Evolutionary conservation across 2,329 filamentous ascomycete genomes (phyloP), one percentile per base, ranked within the genome.

Genomic region (Blastomyces emzantsi): DNA sequence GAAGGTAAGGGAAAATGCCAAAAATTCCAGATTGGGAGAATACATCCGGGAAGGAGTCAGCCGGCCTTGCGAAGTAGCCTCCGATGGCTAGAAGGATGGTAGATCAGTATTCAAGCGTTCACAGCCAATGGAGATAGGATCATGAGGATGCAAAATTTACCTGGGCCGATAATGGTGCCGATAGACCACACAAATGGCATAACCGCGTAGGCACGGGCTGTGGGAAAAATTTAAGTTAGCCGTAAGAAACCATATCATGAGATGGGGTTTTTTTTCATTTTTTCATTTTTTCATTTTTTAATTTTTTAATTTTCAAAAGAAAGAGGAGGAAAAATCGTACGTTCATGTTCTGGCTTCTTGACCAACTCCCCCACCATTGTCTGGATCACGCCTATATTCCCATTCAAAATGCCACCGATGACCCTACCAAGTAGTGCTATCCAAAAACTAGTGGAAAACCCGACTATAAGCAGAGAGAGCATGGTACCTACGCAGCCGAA

Each of bases 301-400:
- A n/a, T n/a, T 33, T 33, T 33, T 33, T 33, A 4, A 33, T 30
- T 30, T 4, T 4, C 28, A 30, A 47, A 30, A 17, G 15, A 11
- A 11, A 19, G 9, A 7, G 6, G 39, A 13, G 36, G 28, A 30
- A 54, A 51, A 17, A 3, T 28, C 66, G 15, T 64, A 70, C 89
- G 92, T 72, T 97, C 93, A 13, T 96, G 80, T 71, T 92, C 89
- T 73, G 84, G 91, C 73, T 93, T 87, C 0, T 90, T 90, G 1
- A 96, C 92, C 82, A 97, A 87, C 75, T 97, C 93, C 0, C 92
- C 93, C 2, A 97, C 92, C 79, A 94, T 92, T n/a, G 91, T 96
- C 67, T 92, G 81, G 66, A 97, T 88, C 65, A 97, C 97, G 1
- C 94, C 90, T 33, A 93, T 87, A 73, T 97, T 97, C 62, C 93